Evolutionary conservation across 352 stramenopile species (phyloP).

Genomic region (Globisporangium nagaii): DNA sequence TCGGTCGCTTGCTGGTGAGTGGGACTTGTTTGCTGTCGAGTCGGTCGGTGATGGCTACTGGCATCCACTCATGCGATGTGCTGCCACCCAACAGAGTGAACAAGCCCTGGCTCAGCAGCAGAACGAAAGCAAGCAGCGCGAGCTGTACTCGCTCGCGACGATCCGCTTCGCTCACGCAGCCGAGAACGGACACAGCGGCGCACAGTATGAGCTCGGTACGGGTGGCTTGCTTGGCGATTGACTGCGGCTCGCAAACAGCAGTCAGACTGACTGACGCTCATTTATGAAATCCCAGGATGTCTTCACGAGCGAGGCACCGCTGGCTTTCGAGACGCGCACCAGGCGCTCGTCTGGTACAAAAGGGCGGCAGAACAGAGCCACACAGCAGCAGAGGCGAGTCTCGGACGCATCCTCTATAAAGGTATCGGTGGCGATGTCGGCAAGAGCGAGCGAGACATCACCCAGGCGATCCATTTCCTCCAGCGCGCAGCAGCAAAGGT

Average conservation of each 20-base stretch:
- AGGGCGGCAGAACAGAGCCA: constrained; percentile 51
- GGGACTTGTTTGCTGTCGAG: too few relatives aligned
- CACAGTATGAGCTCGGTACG: constrained; percentile 50
- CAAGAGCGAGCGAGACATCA: constrained; percentile 21
- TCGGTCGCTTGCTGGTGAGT: constrained; percentile 52
- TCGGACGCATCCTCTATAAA: constrained; percentile 40
- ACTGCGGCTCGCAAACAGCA: neutral
- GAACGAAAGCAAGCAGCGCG: constrained; percentile 21
- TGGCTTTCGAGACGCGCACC: constrained; percentile 10
- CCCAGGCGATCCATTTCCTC: constrained; percentile 61
- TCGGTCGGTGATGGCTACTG: too few relatives aligned
- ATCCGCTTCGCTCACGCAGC: constrained; percentile 47
- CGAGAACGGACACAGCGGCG: constrained; percentile 41
- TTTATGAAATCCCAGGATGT: constrained; percentile 14
- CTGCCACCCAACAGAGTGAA: too few relatives aligned
- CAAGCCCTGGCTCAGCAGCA: constrained; percentile 36
- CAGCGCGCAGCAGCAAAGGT: constrained; percentile 53
- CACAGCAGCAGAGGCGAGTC: constrained; percentile 35
- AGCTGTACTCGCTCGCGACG: constrained; percentile 32
- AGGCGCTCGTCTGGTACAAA: constrained; percentile 41
- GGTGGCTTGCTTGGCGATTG: neutral
- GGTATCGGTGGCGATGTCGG: constrained; percentile 7
- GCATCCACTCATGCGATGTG: too few relatives aligned
- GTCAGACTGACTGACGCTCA: too few relatives aligned
- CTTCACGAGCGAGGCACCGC: constrained; percentile 32